Evolutionary conservation across 441 rosid species (phyloP).

Genomic region (Raphanus hybrid): DNA sequence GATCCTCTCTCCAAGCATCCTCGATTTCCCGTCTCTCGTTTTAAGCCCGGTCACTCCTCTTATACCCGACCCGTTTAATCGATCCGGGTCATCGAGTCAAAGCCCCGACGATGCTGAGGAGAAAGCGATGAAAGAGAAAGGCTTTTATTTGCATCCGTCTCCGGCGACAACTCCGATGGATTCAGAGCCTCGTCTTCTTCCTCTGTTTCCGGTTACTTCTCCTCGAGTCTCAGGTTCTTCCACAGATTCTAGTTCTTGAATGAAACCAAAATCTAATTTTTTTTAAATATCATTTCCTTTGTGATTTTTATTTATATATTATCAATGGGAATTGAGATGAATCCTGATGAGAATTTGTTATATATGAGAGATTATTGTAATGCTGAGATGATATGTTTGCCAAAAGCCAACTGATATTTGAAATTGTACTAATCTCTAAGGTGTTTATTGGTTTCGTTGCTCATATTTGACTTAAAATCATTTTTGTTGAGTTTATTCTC

Average conservation of each 20-base stretch:
- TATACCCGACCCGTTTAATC: constrained; percentile 79
- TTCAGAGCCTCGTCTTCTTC: constrained; percentile 75
- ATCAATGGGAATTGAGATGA: constrained; percentile 36
- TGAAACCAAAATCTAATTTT: constrained; percentile 2
- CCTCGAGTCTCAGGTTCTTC: constrained; percentile 75
- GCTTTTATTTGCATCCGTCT: constrained; percentile 83
- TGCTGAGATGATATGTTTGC: constrained; percentile 35
- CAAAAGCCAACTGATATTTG: neutral
- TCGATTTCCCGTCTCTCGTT: constrained; percentile 81
- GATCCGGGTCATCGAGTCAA: constrained; percentile 54
- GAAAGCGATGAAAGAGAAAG: constrained; percentile 80
- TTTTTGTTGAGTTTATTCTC: constrained; percentile 17
- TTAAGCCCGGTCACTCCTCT: constrained; percentile 94
- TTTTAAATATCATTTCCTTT: constrained; percentile 31
- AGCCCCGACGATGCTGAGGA: constrained; percentile 64
- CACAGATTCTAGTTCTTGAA: constrained; percentile 45
- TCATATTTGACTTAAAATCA: neutral
- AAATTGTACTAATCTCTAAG: constrained; percentile 27
- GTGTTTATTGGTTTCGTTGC: constrained; percentile 26
- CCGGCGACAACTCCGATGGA: constrained; percentile 78
- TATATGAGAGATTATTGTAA: constrained; percentile 31
- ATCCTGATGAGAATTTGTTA: constrained; percentile 34
- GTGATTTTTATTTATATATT: constrained; percentile 36
- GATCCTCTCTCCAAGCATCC: constrained; percentile 85
- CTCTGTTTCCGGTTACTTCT: constrained; percentile 89